These are phyloP conservation scores for Fusarium coffeatum DNA, from an alignment of 2,329 filamentous ascomycete genomes.

Conservation along the genomic window DNA sequence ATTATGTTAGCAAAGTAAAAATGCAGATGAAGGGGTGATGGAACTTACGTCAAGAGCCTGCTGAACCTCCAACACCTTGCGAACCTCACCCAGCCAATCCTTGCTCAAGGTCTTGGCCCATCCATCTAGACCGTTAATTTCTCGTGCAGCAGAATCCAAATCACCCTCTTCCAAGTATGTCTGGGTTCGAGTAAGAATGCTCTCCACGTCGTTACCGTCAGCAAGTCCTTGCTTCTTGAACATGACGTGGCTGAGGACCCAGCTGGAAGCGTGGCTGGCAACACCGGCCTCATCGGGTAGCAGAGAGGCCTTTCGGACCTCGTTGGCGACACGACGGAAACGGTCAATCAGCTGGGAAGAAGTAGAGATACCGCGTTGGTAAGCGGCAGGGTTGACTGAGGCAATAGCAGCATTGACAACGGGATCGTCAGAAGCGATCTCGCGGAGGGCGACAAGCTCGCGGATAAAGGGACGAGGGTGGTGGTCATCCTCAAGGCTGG, in stretches of 20 bases:
- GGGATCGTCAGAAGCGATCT: conserved; percentile 84
- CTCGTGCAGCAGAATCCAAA: conserved; percentile 87
- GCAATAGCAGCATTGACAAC: conserved; percentile 94
- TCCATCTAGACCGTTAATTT: conserved; percentile 92
- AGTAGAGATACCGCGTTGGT: conserved; percentile 90
- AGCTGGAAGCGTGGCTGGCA: conserved; percentile 90
- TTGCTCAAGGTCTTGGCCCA: conserved; percentile 96
- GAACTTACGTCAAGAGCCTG: conserved; percentile 91
- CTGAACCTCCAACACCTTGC: conserved; percentile 92
- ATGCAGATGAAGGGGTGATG: background rate
- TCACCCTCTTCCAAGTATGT: conserved; percentile 92
- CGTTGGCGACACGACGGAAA: conserved; percentile 90
- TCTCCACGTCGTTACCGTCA: conserved; percentile 90
- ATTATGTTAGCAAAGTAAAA: conserved; percentile 30
- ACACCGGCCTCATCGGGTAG: conserved; percentile 94
- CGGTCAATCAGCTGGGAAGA: conserved; percentile 90
- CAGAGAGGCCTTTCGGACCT: conserved; percentile 94
- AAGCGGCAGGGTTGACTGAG: conserved; percentile 93
- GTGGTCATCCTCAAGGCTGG: conserved; percentile 77
- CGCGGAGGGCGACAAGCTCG: conserved; percentile 93
- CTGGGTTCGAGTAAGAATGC: conserved; percentile 89
- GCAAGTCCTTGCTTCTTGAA: conserved; percentile 94
- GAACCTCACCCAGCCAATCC: conserved; percentile 92
- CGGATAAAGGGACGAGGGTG: conserved; percentile 87
- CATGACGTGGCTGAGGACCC: conserved; percentile 90